Evolutionary conservation across 208 protist genomes (phyloP).

Genomic region (Leishmania lainsoni): DNA sequence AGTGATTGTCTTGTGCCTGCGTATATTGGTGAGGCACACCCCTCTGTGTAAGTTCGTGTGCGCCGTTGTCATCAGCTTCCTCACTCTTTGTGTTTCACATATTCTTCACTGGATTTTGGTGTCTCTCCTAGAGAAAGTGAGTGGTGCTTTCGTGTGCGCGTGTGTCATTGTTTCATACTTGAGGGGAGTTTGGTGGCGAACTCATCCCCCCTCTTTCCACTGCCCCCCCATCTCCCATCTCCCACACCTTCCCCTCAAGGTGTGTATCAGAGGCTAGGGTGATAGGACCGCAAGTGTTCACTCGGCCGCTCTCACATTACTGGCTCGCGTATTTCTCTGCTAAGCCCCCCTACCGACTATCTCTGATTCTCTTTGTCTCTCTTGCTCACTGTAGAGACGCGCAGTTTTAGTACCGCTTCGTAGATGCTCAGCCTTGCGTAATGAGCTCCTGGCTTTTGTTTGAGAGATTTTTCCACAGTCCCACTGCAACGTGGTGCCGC

Average conservation of each 20-base stretch:
- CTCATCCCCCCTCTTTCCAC: not conserved
- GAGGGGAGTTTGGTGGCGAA: not conserved
- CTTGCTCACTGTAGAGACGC: not conserved
- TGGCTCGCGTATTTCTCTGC: too few relatives aligned
- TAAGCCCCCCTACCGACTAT: not conserved
- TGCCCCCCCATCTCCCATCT: not conserved
- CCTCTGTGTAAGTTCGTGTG: not conserved
- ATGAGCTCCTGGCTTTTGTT: slow-evolving; percentile 88
- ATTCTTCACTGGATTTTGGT: not conserved
- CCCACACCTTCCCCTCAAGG: not conserved
- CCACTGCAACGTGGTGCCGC: slow-evolving; percentile 59
- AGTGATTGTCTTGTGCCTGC: not conserved
- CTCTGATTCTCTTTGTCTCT: not conserved
- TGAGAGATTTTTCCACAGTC: slow-evolving; percentile 72
- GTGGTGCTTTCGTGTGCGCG: not conserved
- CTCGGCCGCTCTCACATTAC: not conserved
- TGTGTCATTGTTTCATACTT: not conserved
- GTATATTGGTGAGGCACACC: not conserved
- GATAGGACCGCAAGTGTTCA: not conserved
- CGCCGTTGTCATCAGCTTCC: not conserved
- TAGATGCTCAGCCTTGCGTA: not conserved
- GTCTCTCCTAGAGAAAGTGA: too few relatives aligned
- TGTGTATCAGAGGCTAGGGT: not conserved
- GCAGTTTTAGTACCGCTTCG: not conserved
- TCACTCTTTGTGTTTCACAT: not conserved